A percentile compares a stretch with the other conserved stretches of the same genome.
phyloP scores from a whole-genome alignment of 495 filamentous ascomycete genomes.

The Talaromyces ruber region DNA sequence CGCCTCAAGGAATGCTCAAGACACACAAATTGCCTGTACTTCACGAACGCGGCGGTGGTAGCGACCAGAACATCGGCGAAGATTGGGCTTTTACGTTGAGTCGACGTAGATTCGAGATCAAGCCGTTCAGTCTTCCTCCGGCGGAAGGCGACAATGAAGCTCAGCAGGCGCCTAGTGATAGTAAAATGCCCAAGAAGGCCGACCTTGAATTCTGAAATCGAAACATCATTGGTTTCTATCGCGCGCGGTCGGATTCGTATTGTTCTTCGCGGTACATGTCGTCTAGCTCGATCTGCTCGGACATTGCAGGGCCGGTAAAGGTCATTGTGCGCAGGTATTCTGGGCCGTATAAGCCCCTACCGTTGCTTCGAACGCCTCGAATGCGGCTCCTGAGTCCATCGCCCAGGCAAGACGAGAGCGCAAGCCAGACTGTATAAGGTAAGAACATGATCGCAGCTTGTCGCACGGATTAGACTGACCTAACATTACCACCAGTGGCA shows the following conservation, averaged over 20 bases:
- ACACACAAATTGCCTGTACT: slow-evolving; percentile 75
- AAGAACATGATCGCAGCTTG: slow-evolving; percentile 9
- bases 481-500: slow-evolving; percentile 37
- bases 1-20: slow-evolving; percentile 77
- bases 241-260: slow-evolving; percentile 27
- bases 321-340: slow-evolving; percentile 48
- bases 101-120: slow-evolving; percentile 74
- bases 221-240: background rate
- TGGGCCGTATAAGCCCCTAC: slow-evolving; percentile 39
- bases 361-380: slow-evolving; percentile 25
- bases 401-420: slow-evolving; percentile 51
- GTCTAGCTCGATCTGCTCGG: slow-evolving; percentile 56
- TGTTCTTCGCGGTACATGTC: slow-evolving; percentile 46
- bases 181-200: slow-evolving; percentile 48
- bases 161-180: slow-evolving; percentile 41
- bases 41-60: slow-evolving; percentile 80
- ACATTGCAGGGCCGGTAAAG: slow-evolving; percentile 43
- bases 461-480: slow-evolving; percentile 24
- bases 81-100: slow-evolving; percentile 88
- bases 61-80: slow-evolving; percentile 59
- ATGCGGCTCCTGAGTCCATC: slow-evolving; percentile 40
- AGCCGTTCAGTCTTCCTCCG: slow-evolving; percentile 82
- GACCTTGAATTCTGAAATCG: slow-evolving; percentile 62
- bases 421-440: slow-evolving; percentile 41
- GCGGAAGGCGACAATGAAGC: slow-evolving; percentile 71